Percentiles rank a stretch among this genome's conserved stretches.
Conservation (phyloP, 495 filamentous ascomycete species). For the Lasiosphaeria ovina region DNA sequence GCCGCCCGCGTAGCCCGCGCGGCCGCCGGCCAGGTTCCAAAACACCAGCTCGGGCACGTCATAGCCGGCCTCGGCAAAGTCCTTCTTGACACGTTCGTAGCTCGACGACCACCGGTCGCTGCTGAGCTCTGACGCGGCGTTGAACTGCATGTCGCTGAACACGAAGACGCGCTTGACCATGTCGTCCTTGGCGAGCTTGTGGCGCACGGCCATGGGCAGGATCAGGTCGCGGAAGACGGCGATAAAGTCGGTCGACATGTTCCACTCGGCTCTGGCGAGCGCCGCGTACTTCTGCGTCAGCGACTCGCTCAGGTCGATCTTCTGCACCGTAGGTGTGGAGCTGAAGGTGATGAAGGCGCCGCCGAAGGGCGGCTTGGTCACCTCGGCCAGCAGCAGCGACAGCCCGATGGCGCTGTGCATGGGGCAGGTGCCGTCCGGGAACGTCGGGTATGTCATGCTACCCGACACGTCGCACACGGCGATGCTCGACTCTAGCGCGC, state of each 20-base stretch:
- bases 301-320: constrained; percentile 28
- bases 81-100: constrained; percentile 40
- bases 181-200: constrained; percentile 38
- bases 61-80: constrained; percentile 42
- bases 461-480: constrained; percentile 48
- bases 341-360: constrained; percentile 48
- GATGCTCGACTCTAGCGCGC: constrained; percentile 41
- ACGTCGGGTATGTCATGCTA: constrained; percentile 36
- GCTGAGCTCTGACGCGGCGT: constrained; percentile 21
- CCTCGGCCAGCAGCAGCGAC: constrained; percentile 45
- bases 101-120: constrained; percentile 28
- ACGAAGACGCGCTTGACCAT: constrained; percentile 53
- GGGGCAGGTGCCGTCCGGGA: constrained; percentile 41
- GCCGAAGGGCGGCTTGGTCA: constrained; percentile 43
- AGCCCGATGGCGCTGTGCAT: constrained; percentile 48
- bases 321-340: constrained; percentile 26
- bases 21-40: constrained; percentile 47
- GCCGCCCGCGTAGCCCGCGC: constrained; percentile 22
- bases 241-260: constrained; percentile 43
- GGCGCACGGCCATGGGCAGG: constrained; percentile 43
- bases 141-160: constrained; percentile 51
- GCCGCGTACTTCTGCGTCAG: constrained; percentile 32
- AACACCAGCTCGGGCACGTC: constrained; percentile 49
- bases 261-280: constrained; percentile 28
- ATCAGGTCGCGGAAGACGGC: constrained; percentile 45